Base-by-base conservation (phyloP, 2,329 filamentous ascomycete genomes). In the Verticillium isaacii region DNA sequence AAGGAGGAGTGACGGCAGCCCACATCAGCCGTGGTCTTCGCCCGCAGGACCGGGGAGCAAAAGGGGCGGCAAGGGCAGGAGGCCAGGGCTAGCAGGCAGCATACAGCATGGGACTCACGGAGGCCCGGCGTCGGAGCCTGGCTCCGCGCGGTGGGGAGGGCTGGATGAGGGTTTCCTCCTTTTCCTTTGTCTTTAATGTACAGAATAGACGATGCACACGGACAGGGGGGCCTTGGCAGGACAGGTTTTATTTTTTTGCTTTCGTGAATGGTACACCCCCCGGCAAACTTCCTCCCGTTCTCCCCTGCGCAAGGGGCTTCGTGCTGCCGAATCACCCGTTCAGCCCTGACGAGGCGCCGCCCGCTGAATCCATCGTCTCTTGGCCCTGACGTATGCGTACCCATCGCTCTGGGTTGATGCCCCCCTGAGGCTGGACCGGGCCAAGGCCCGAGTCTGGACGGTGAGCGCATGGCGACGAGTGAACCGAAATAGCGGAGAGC, bases 121-220 rank as follows among this genome's bases (percentile, higher is more conserved):
- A 5, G 17, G 29, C 29, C 39, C 39, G 39, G n/a, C 39, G 15
- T 41, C 15, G 37, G 37, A 15, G 6, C 15, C 37, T 41, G 15
- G 37, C 37, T 41, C 37, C 15, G 14, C 17, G 37, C 17, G 37
- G 14, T 7, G 17, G 14, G 37, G 37, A 41, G 37, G 37, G 14
- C 6, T 17, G n/a, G 19, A 19, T 23, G 11, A 52, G 45, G 45
- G 23, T 8, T 52, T 29, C 29, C 45, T 52, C 45, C 29, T 41
- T 58, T 58, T 50, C 57, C 23, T 58, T 58, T 58, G 57, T 58
- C 32, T n/a, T 50, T 50, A 58, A 50, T 58, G 57, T 58, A 58
- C 57, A 58, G 41, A 58, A 50, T 58, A 58, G 57, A 58, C 8
- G 55, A 52, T 52, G 45, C 45, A 52, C 19, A 52, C 45, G 45